These are phyloP conservation scores for Mortierella sp. DNA, from an alignment of 371 early-diverging fungal genomes.

Conservation along the genomic window DNA sequence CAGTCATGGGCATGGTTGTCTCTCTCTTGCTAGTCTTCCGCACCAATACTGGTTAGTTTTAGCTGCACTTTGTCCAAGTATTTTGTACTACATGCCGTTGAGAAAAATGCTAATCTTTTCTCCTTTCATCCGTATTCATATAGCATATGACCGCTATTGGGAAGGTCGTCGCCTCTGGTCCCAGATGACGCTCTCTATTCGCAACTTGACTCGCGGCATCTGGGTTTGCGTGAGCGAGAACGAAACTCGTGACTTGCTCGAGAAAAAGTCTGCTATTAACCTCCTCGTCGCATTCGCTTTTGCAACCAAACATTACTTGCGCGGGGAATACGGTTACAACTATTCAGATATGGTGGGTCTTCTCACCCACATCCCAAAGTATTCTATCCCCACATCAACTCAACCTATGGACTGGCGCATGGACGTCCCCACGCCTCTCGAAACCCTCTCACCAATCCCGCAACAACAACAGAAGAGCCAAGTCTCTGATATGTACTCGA, in stretches of 20 bases:
- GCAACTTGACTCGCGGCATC: constrained; percentile 62
- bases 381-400: constrained; percentile 50
- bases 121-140: background rate
- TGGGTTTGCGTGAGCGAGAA: constrained; percentile 63
- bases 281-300: constrained; percentile 76
- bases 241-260: constrained; percentile 56
- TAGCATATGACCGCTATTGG: constrained; percentile 82
- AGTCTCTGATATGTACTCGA: background rate
- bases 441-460: background rate
- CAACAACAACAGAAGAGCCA: background rate
- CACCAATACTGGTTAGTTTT: constrained; percentile 72
- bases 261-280: constrained; percentile 74
- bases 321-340: constrained; percentile 66
- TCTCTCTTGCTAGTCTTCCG: constrained; percentile 80
- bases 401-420: constrained; percentile 50
- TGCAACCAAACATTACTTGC: constrained; percentile 81
- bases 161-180: constrained; percentile 83
- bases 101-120: constrained; percentile 2
- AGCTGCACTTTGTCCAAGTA: background rate
- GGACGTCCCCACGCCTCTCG: constrained; percentile 22
- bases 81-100: background rate
- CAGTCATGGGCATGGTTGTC: constrained; percentile 70
- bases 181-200: constrained; percentile 63
- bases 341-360: constrained; percentile 57
- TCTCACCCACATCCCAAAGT: constrained; percentile 57